phyloP scores from a whole-genome alignment of 805 yeast genomes.

The Schwanniomyces yamadae region DNA sequence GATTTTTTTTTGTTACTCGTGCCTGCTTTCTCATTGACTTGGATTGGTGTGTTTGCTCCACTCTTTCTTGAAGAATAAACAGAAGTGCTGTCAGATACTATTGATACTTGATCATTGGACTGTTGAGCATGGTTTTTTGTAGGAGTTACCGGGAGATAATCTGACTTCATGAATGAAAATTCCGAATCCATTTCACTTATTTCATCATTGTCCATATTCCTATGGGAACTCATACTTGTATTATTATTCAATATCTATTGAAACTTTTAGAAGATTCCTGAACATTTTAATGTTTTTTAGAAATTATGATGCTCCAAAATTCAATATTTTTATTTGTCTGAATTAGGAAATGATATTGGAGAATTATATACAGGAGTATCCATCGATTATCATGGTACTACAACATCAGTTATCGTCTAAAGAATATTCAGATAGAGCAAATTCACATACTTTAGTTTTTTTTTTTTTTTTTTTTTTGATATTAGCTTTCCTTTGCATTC shows the following conservation, averaged over 20 bases:
- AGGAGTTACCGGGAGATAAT: conserved; percentile 2
- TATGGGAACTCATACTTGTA: conserved; percentile 2
- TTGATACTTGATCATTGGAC: neutral
- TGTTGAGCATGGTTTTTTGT: neutral
- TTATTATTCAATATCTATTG: neutral
- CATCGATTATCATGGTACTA: no score
- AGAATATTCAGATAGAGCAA: neutral
- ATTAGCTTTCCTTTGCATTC: neutral
- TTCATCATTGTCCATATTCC: neutral
- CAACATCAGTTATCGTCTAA: no score
- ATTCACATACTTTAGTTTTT: neutral
- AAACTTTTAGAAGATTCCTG: neutral
- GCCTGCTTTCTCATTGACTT: neutral
- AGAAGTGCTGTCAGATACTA: neutral
- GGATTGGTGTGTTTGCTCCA: neutral
- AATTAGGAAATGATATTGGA: conserved; percentile 13
- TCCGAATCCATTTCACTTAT: conserved; percentile 7
- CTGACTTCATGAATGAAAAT: conserved; percentile 12
- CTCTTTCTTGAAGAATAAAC: conserved; percentile 2
- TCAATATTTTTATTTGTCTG: conserved; percentile 5
- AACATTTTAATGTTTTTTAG: conserved; percentile 1
- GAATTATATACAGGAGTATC: no score
- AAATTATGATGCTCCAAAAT: neutral
- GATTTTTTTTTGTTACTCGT: conserved; percentile 1
- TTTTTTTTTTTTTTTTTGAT: no score